Conservation (phyloP, 345 rosid species). For the Populus davidiana region DNA sequence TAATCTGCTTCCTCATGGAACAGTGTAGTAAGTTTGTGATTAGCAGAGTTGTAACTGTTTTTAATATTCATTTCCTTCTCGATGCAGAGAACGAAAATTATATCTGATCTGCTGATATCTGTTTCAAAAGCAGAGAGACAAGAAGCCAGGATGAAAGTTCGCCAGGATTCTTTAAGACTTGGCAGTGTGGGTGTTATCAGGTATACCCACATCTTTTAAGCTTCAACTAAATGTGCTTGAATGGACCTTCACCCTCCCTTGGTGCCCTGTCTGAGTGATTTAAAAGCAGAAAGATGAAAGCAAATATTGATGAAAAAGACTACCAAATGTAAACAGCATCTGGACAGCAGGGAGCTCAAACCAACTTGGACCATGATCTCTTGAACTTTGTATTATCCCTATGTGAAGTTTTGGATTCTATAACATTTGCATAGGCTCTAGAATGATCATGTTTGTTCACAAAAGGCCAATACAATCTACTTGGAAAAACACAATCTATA, state of each 20-base stretch:
- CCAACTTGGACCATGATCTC: neutral
- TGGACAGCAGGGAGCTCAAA: neutral
- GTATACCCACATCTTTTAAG: constrained; percentile 35
- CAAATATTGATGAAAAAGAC: no score
- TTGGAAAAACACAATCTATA: neutral
- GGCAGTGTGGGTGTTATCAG: constrained; percentile 98
- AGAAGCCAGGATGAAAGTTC: constrained; percentile 94
- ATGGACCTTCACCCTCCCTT: neutral
- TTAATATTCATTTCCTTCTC: constrained; percentile 14
- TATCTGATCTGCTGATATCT: constrained; percentile 91
- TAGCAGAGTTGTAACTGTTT: neutral
- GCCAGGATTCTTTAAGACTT: constrained; percentile 91
- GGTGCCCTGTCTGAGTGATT: neutral
- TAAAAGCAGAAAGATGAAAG: neutral
- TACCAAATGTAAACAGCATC: neutral
- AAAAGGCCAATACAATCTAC: neutral
- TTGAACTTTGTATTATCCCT: neutral
- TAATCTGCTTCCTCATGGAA: constrained; percentile 2
- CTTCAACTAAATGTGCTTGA: neutral
- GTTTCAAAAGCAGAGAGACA: constrained; percentile 96
- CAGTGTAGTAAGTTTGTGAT: neutral
- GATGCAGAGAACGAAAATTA: constrained; percentile 79
- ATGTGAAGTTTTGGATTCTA: neutral
- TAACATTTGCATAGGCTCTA: neutral
- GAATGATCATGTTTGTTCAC: no score